phyloP scores from a whole-genome alignment of 1,284 basidiomycete genomes.

The Neotropicomus parvogracilis region DNA sequence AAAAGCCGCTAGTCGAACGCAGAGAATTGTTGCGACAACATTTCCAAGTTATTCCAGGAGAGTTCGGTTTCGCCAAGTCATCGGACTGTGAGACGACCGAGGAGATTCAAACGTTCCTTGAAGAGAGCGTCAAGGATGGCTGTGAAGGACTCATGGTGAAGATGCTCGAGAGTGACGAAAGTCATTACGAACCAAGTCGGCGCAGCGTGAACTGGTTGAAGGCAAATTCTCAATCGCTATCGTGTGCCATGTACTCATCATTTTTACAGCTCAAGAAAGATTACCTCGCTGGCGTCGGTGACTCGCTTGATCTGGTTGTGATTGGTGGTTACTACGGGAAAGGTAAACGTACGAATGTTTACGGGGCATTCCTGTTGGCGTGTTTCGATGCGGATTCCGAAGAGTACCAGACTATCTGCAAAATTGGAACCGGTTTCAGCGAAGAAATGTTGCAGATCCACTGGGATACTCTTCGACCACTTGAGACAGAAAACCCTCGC shows the following conservation, averaged over 20 bases:
- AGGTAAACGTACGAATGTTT: slow-evolving; percentile 95
- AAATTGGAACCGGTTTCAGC: slow-evolving; percentile 97
- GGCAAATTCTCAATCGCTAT: slow-evolving; percentile 41
- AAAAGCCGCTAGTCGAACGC: slow-evolving; percentile 68
- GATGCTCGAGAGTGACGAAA: slow-evolving; percentile 89
- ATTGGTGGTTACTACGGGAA: slow-evolving; percentile 97
- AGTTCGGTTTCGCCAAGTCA: slow-evolving; percentile 91
- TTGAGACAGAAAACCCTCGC: slow-evolving; percentile 69
- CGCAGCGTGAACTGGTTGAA: slow-evolving; percentile 98
- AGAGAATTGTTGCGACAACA: slow-evolving; percentile 74
- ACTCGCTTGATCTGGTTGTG: slow-evolving; percentile 95
- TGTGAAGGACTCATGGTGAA: slow-evolving; percentile 99
- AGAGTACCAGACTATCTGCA: slow-evolving; percentile 95
- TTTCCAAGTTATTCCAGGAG: slow-evolving; percentile 81
- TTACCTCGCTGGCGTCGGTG: slow-evolving; percentile 94
- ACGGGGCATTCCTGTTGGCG: slow-evolving; percentile 93
- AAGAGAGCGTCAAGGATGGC: slow-evolving; percentile 95
- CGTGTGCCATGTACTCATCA: slow-evolving; percentile 2
- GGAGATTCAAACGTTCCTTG: slow-evolving; percentile 93
- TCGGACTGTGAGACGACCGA: slow-evolving; percentile 89
- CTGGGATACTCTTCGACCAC: slow-evolving; percentile 75
- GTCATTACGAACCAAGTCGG: slow-evolving; percentile 93
- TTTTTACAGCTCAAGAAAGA: slow-evolving; percentile 86
- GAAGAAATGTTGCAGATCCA: slow-evolving; percentile 88
- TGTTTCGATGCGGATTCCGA: slow-evolving; percentile 92